Percentiles rank a stretch among this genome's conserved stretches.
phyloP scores from a whole-genome alignment of 2,329 filamentous ascomycete species.

The Zelopaecilomyces penicillatus region DNA sequence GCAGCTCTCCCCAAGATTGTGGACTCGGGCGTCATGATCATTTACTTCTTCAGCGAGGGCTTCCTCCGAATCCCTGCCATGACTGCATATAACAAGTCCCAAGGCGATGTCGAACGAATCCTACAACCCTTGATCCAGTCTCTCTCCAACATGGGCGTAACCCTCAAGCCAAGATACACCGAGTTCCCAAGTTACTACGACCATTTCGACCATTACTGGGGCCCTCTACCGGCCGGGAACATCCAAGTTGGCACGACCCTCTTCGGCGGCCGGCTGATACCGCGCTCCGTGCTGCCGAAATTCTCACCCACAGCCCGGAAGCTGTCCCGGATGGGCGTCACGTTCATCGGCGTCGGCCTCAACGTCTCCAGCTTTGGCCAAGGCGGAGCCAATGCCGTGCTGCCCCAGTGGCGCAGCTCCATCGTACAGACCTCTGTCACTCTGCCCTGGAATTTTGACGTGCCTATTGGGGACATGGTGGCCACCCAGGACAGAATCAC shows the following conservation, averaged over 20 bases:
- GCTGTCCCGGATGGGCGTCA: constrained; percentile 6
- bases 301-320: neutral
- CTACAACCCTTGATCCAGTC: constrained; percentile 32
- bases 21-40: constrained; percentile 38
- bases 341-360: constrained; percentile 14
- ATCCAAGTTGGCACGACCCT: constrained; percentile 19
- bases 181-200: constrained; percentile 21
- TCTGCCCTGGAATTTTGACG: constrained; percentile 20
- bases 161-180: constrained; percentile 19
- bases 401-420: constrained; percentile 32
- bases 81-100: constrained; percentile 34
- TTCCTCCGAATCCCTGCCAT: constrained; percentile 36
- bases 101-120: constrained; percentile 28
- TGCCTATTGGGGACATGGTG: constrained; percentile 20
- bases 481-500: constrained; percentile 23
- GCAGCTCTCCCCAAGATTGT: constrained; percentile 27
- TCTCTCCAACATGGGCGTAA: constrained; percentile 14
- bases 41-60: constrained; percentile 34
- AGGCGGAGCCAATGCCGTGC: constrained; percentile 25
- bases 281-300: constrained; percentile 21
- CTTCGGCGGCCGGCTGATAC: constrained; percentile 35
- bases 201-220: constrained; percentile 17
- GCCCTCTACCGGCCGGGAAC: constrained; percentile 31
- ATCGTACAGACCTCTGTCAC: constrained; percentile 22
- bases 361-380: constrained; percentile 11